Base-by-base conservation (phyloP, 176 grass and related monocot genomes). In the Cenchrus purpureus region DNA sequence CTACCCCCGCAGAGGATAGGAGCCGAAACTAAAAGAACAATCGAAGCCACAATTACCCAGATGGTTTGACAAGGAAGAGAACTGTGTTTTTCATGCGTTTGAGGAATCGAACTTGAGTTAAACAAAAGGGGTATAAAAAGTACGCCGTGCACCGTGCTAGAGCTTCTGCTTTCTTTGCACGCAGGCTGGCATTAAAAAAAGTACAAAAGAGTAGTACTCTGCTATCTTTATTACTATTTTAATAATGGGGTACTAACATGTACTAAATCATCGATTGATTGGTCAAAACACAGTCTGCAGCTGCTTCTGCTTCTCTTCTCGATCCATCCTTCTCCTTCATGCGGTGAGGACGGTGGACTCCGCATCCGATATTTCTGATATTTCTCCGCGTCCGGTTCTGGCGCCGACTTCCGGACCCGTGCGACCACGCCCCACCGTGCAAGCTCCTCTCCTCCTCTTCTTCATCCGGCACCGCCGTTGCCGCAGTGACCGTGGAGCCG, bases 281-380 rank as follows among this genome's bases (percentile, higher is more conserved):
- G 59, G 59, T 25, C n/a, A 14, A 14, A 12, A 65, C 29, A 65
- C 12, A 29, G 29, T 14, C 7, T 10, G 28, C 62, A 14, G 28
- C 48, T 8, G 12, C 49, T 53, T 31, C 25, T 25, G 25, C 25
- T 25, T 25, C 25, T 25, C 25, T 25, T 25, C 25, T 51, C 1
- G 3, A 76, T 58, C 55, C 37, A 49, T 22, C 34, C 7, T 4
- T 40, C 37, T 40, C 37, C 37, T 40, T 82, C 79, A 67, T 40
- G 51, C 29, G 31, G 25, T 49, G 34, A 65, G 56, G 32, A 61
- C 37, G 37, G 56, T 57, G 68, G 87, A 85, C 45, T 85, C 82
- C 52, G 82, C 77, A 6, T 85, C 87, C 4, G 82, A 81, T 2
- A 32, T 53, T 13, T 19, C 53, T 7, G 82, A 76, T 4, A 32